Evolutionary conservation across 768 basidiomycete species (phyloP), one percentile per base, ranked within the genome.

Genomic region (Leccinum disarticulatum): DNA sequence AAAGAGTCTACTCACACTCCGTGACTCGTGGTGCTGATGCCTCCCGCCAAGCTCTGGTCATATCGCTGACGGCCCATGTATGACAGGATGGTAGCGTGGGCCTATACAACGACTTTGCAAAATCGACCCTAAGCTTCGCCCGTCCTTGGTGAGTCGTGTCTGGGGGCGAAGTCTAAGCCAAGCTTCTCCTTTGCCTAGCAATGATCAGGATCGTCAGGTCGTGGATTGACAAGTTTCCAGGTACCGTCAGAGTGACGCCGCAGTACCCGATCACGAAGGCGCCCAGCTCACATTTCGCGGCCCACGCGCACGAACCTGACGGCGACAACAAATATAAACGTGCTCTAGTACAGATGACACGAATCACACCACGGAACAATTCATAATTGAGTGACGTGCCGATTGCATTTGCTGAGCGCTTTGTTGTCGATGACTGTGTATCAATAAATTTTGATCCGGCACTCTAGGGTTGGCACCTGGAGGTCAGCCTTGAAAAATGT

Each of bases 31-130:
- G 19, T 8, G 47, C 53, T 64, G 56, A 70, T 13, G 5, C n/a
- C 19, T 22, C 46, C 46, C 3, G 6, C 7, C 28, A 22, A 74
- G 70, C 31, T 22, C 57, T 68, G 7, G 60, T 67, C 33, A 27
- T 64, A 25, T 59, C 64, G 6, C 52, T 77, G 47, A 68, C 76
- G 1, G 38, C 67, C 48, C 75, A 73, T 49, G 70, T 73, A 31
- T 68, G 64, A 25, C 68, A 66, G 17, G 67, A 56, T 10, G 25
- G 14, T 14, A 59, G 58, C 25, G 8, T 52, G n/a, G 60, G 56
- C 36, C 66, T 77, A 28, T 74, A 71, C 63, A 58, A 58, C 5
- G 74, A 78, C 54, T 73, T 79, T 30, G 62, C 61, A 41, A 58
- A 64, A 1, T 33, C 66, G 11, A 31, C 52, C 73, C 14, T 78